A percentile compares a stretch with the other conserved stretches of the same genome.
Evolutionary conservation across 805 yeast species (phyloP).

Genomic region (Metschnikowia anglica): DNA sequence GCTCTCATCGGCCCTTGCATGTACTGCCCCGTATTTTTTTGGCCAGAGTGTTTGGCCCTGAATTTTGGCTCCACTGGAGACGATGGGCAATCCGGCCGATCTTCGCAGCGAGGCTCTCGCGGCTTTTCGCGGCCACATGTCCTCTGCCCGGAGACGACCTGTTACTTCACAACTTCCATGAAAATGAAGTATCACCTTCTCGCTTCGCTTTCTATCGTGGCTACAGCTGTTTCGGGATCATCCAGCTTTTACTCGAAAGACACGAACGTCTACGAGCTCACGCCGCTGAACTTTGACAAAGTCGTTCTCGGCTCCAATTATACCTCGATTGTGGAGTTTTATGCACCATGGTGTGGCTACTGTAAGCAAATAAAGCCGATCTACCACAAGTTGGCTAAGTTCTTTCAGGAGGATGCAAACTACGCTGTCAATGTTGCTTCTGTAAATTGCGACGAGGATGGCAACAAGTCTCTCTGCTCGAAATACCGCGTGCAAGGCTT

Average conservation of each 20-base stretch:
- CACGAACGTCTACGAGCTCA: constrained; percentile 53
- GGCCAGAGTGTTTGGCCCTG: neutral
- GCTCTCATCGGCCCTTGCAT: neutral
- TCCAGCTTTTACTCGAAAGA: constrained; percentile 39
- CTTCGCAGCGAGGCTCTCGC: neutral
- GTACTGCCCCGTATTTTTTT: neutral
- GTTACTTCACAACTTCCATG: too few species aligned
- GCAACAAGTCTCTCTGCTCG: constrained; percentile 69
- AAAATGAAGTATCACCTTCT: constrained; percentile 6
- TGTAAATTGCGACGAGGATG: constrained; percentile 76
- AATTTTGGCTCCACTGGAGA: too few species aligned
- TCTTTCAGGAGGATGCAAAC: constrained; percentile 47
- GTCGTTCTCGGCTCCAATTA: constrained; percentile 70
- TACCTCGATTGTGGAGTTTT: constrained; percentile 81
- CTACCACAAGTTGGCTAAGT: constrained; percentile 61
- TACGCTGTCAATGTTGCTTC: constrained; percentile 67
- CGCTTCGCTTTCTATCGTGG: neutral
- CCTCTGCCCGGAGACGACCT: too few species aligned
- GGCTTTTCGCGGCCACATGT: neutral
- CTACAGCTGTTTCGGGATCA: constrained; percentile 14
- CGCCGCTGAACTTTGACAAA: constrained; percentile 57
- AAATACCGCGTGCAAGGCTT: constrained; percentile 67
- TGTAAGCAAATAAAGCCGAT: constrained; percentile 72
- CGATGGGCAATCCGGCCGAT: neutral
- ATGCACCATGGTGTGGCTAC: constrained; percentile 98